Base-by-base conservation (phyloP, 306 rosid species). In the Begonia loranthoides region DNA sequence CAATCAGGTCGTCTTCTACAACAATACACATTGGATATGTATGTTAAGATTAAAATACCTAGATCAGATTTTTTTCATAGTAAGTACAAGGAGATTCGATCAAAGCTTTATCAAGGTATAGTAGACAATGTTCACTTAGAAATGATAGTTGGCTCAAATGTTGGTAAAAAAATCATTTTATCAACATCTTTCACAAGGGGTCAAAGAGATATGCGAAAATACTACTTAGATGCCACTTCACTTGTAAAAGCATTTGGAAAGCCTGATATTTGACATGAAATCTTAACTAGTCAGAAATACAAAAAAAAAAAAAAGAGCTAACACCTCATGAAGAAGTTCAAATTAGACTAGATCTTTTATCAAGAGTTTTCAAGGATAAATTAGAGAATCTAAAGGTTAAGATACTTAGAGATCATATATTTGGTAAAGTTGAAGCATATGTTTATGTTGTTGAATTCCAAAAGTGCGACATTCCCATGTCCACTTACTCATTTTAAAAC, bases 31-130 rank as follows among this genome's bases (percentile, higher is more conserved):
- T 44, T 50, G 0, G 65, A 50, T 51, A 50, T 60, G 50, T 50
- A 60, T 41, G 55, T 60, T 16, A 52, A 61, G 14, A 5, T 61
- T 44, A 39, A 61, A 14, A 44, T 13, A 4, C 12, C 17, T 11
- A 52, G 24, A 33, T 12, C 52, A 6, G 46, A 61, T 33, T 61
- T 3, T 7, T 24, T 52, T n/a, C 4, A 21, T 2, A 24, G 12
- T 1, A 53, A 61, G 1, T 44, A 61, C 14, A 0, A 44, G 2
- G 28, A 52, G 10, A 43, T 52, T 28, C 9, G 19, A 12, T 8
- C 17, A 19, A n/a, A 61, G 9, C 6, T 61, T 4, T 28, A 61
- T 3, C 17, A 52, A 52, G 15, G 52, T 1, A 44, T 62, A 6
- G 17, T 53, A 21, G 49, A 59, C 48, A 49, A 12, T 17, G 10